These are phyloP conservation scores for Sordariomycetes sp. DNA, from an alignment of 2,329 filamentous ascomycete species.

Conservation along the genomic window DNA sequence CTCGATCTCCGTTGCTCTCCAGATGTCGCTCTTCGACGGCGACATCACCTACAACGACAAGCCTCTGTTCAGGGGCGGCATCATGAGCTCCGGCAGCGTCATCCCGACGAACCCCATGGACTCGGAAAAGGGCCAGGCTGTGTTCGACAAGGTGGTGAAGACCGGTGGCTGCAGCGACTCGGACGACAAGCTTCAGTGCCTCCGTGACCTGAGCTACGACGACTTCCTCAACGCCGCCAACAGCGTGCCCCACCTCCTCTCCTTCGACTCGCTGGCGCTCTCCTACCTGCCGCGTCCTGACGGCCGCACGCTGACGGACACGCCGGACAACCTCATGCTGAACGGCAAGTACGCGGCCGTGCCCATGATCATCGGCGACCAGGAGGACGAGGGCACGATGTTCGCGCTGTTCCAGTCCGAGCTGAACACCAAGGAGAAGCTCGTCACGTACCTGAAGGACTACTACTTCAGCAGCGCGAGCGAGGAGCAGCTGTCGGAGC, in stretches of 20 bases:
- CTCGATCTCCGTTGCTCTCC: slow-evolving; percentile 63
- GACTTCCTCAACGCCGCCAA: slow-evolving; percentile 56
- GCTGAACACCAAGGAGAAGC: slow-evolving; percentile 46
- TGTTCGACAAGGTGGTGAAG: slow-evolving; percentile 52
- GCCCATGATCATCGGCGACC: slow-evolving; percentile 53
- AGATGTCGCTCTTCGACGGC: slow-evolving; percentile 65
- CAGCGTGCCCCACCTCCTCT: slow-evolving; percentile 57
- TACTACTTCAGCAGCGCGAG: slow-evolving; percentile 51
- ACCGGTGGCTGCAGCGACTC: slow-evolving; percentile 48
- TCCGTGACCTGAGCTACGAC: slow-evolving; percentile 50
- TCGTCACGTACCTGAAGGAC: slow-evolving; percentile 50
- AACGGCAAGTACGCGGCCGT: slow-evolving; percentile 38
- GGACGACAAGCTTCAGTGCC: slow-evolving; percentile 51
- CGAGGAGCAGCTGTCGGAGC: slow-evolving; percentile 32
- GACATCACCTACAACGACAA: slow-evolving; percentile 66
- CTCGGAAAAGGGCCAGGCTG: slow-evolving; percentile 50
- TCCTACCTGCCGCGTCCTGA: slow-evolving; percentile 69
- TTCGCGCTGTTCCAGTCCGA: slow-evolving; percentile 62
- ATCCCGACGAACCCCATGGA: slow-evolving; percentile 55
- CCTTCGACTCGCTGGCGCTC: slow-evolving; percentile 57
- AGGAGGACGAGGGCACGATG: slow-evolving; percentile 72
- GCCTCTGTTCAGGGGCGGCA: slow-evolving; percentile 62
- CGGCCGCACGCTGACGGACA: slow-evolving; percentile 47
- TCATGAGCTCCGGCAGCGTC: slow-evolving; percentile 65
- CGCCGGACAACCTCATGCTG: slow-evolving; percentile 46